Conservation (phyloP, 495 filamentous ascomycete species). For the Aspergillus cavernicola region DNA sequence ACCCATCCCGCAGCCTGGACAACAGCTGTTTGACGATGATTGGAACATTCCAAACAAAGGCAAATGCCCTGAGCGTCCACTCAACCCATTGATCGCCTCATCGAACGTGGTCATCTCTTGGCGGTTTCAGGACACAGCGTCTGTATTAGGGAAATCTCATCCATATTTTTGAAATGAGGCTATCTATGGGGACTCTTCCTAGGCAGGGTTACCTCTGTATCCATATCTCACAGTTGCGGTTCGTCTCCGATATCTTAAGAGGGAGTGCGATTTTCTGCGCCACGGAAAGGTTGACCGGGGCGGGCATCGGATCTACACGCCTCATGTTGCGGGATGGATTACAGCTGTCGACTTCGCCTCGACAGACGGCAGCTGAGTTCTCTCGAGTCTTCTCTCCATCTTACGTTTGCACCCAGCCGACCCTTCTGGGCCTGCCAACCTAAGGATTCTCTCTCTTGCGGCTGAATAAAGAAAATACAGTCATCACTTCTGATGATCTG, state of each 20-base stretch:
- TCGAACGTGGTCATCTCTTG: conserved; percentile 9
- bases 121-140: conserved; percentile 15
- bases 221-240: conserved; percentile 13
- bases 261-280: neutral
- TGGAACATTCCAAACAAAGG: conserved; percentile 12
- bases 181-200: conserved; percentile 8
- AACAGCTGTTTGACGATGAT: conserved; percentile 15
- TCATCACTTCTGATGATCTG: conserved; percentile 14
- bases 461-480: conserved; percentile 9
- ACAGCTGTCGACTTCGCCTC: conserved; percentile 10
- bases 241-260: conserved; percentile 1
- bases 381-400: conserved; percentile 11
- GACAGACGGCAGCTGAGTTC: conserved; percentile 9
- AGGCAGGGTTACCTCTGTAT: conserved; percentile 15
- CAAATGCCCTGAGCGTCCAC: conserved; percentile 14
- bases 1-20: conserved; percentile 11
- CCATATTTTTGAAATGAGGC: conserved; percentile 12
- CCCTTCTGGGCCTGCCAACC: conserved; percentile 9
- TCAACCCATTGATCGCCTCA: conserved; percentile 11
- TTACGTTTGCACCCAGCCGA: conserved; percentile 10
- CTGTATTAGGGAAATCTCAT: conserved; percentile 14
- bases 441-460: conserved; percentile 10
- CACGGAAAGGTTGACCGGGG: neutral
- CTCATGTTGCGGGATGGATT: conserved; percentile 3
- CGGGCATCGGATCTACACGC: conserved; percentile 1